These are phyloP conservation scores for Colletotrichum liriopes DNA, from an alignment of 2,329 filamentous ascomycete genomes.

Conservation along the genomic window DNA sequence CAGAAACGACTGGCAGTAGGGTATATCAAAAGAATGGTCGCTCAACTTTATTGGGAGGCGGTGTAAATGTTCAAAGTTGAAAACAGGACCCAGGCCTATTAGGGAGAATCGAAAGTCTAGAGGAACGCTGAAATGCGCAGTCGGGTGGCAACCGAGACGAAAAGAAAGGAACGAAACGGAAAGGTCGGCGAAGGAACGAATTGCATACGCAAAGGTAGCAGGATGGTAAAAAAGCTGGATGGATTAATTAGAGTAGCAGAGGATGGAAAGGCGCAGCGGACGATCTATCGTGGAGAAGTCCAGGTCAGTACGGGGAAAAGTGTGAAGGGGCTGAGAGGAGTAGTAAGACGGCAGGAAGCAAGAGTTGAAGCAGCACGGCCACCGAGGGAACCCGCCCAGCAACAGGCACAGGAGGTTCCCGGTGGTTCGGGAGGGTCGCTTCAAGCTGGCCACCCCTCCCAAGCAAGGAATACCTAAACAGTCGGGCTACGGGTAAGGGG, in stretches of 20 bases:
- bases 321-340: conserved; percentile 21
- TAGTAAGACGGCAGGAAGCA: conserved; percentile 36
- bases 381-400: conserved; percentile 47
- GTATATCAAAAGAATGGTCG: conserved; percentile 40
- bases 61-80: conserved; percentile 39
- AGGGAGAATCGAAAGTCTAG: conserved; percentile 42
- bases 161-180: conserved; percentile 21
- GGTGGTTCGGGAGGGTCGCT: conserved; percentile 46
- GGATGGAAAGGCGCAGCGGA: conserved; percentile 24
- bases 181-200: conserved; percentile 34
- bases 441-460: conserved; percentile 45
- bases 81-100: conserved; percentile 43
- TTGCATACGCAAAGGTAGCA: conserved; percentile 21
- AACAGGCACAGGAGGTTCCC: conserved; percentile 46
- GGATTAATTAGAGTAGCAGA: conserved; percentile 39
- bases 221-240: conserved; percentile 17
- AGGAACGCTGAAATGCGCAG: conserved; percentile 19
- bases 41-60: conserved; percentile 37
- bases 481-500: conserved; percentile 53
- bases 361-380: conserved; percentile 39
- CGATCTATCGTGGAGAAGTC: conserved; percentile 36
- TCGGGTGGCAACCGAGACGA: conserved; percentile 20
- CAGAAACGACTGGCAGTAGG: conserved; percentile 29
- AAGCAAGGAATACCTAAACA: conserved; percentile 51
- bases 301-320: conserved; percentile 24